Percentiles rank a stretch among this genome's conserved stretches.
These are phyloP conservation scores for Uronychia binucleata DNA, from an alignment of 73 alveolate species.

Conservation along the genomic window DNA sequence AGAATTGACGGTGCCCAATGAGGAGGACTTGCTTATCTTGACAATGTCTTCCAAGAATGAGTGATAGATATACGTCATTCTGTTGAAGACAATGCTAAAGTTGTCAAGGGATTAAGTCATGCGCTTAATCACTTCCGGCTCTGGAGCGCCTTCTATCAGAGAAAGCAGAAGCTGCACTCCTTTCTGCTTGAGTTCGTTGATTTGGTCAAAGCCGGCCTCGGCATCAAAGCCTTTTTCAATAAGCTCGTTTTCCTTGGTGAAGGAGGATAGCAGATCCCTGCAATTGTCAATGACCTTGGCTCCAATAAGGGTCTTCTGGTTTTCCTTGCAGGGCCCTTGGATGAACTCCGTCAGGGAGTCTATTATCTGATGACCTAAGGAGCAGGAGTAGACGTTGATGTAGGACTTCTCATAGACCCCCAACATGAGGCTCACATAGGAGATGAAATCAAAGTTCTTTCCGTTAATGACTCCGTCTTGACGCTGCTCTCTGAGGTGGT, in stretches of 20 bases:
- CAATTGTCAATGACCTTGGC: constrained; percentile 75
- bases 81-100: constrained; percentile 25
- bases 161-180: constrained; percentile 56
- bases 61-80: constrained; percentile 17
- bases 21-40: neutral
- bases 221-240: constrained; percentile 53
- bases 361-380: constrained; percentile 76
- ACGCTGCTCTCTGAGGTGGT: constrained; percentile 82
- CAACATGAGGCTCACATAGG: constrained; percentile 29
- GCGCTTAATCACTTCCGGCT: constrained; percentile 31
- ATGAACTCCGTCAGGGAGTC: constrained; percentile 94
- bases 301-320: constrained; percentile 84
- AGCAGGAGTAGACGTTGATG: constrained; percentile 81
- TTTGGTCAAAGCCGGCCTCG: constrained; percentile 34
- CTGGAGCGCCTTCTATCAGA: constrained; percentile 70
- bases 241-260: constrained; percentile 21
- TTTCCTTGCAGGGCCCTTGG: constrained; percentile 97
- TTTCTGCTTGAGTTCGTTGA: constrained; percentile 58
- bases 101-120: constrained; percentile 51
- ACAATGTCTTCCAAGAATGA: constrained; percentile 24
- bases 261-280: constrained; percentile 44
- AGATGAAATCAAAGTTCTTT: constrained; percentile 62
- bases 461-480: constrained; percentile 64
- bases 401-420: constrained; percentile 53
- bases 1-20: neutral